Conservation (phyloP, 116 monocot genomes). For the Thalassia testudinum region DNA sequence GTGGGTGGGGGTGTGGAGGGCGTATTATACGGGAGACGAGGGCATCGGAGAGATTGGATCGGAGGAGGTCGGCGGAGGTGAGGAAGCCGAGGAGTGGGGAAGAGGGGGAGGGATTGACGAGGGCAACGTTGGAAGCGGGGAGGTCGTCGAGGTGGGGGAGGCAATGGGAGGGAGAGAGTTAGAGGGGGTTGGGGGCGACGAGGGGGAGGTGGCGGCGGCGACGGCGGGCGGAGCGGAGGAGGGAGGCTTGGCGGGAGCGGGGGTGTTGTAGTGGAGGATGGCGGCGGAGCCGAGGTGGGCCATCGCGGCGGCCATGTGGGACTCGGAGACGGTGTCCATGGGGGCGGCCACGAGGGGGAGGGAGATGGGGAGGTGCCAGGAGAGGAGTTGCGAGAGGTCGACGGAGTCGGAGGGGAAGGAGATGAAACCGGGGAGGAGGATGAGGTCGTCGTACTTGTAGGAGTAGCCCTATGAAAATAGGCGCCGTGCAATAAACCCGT, state of each 20-base stretch:
- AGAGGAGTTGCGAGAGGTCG: slow-evolving; percentile 71
- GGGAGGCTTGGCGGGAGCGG: slow-evolving; percentile 36
- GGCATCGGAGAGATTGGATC: no score
- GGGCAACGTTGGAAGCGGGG: no score
- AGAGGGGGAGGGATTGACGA: no score
- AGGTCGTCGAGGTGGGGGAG: no score
- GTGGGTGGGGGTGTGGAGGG: no score
- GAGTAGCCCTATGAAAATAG: slow-evolving; percentile 74
- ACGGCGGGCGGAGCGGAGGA: slow-evolving; percentile 56
- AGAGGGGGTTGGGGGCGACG: no score
- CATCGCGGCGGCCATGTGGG: slow-evolving; percentile 85
- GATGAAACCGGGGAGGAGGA: slow-evolving; percentile 81
- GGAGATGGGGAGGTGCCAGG: slow-evolving; percentile 45
- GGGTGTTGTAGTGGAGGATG: slow-evolving; percentile 67
- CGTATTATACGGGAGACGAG: no score
- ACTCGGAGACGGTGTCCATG: slow-evolving; percentile 95
- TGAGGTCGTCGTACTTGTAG: slow-evolving; percentile 89
- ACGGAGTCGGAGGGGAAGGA: slow-evolving; percentile 85
- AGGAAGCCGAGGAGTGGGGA: no score
- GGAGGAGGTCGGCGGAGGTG: no score
- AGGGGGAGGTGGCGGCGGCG: no score
- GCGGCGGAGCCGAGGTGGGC: slow-evolving; percentile 72
- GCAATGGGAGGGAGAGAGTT: no score
- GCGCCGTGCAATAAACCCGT: slow-evolving; percentile 49
- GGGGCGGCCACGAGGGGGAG: slow-evolving; percentile 88